A percentile compares a stretch with the other conserved stretches of the same genome.
Conservation (phyloP, 768 basidiomycete genomes). For the Suillus tomentosus region DNA sequence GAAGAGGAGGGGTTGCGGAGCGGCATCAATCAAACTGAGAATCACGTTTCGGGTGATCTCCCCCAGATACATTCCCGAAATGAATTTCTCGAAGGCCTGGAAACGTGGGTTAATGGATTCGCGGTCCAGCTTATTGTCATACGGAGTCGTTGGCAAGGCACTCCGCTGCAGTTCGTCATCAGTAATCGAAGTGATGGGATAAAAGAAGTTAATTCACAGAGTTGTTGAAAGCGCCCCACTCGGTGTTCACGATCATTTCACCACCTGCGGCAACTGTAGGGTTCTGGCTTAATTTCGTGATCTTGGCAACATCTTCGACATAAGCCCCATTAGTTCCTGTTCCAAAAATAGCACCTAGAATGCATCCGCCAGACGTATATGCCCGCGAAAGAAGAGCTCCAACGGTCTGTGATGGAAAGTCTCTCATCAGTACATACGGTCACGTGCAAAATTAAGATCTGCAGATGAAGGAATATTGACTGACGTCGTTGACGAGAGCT, state of each 20-base stretch:
- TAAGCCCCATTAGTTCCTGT: conserved; percentile 99
- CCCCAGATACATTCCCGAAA: conserved; percentile 99
- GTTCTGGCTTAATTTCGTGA: conserved; percentile 77
- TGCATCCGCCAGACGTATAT: conserved; percentile 90
- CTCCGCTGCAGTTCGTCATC: conserved; percentile 53
- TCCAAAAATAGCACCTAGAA: conserved; percentile 92
- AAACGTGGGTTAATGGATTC: conserved; percentile 90
- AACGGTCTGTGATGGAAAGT: conserved; percentile 66
- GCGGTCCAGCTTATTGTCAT: conserved; percentile 90
- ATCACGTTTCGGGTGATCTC: conserved; percentile 89
- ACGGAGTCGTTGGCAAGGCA: conserved; percentile 84
- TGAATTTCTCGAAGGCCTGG: conserved; percentile 97
- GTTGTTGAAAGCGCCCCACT: conserved; percentile 99
- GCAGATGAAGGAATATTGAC: conserved; percentile 27
- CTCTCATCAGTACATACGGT: conserved; percentile 16
- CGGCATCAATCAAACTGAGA: conserved; percentile 76
- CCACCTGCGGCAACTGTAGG: conserved; percentile 62
- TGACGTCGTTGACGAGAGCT: conserved; percentile 92
- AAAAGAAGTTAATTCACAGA: conserved; percentile 50
- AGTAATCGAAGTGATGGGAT: conserved; percentile 10
- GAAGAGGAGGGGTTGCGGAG: conserved; percentile 75
- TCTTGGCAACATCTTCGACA: conserved; percentile 82
- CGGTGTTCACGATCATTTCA: conserved; percentile 94
- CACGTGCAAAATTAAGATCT: conserved; percentile 11
- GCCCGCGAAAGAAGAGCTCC: conserved; percentile 92